phyloP scores from a whole-genome alignment of 306 rosid genomes.

The Comarum palustre region DNA sequence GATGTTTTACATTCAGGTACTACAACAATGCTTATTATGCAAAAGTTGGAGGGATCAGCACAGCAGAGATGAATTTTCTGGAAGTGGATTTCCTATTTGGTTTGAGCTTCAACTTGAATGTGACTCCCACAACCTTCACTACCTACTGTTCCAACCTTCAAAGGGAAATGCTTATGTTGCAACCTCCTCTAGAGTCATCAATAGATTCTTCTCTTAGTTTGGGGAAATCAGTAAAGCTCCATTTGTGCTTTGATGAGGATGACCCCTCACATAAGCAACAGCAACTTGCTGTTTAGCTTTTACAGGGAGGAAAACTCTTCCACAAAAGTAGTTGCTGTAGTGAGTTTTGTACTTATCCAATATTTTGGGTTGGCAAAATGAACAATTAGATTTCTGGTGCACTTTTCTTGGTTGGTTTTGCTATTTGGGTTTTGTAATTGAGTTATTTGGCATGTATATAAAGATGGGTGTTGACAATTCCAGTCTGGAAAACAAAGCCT shows the following conservation, averaged over 20 bases:
- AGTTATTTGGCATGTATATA: slow-evolving; percentile 25
- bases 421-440: slow-evolving; percentile 10
- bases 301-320: background rate
- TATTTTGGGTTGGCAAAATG: slow-evolving; percentile 23
- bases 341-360: slow-evolving; percentile 24
- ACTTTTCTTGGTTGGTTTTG: too few relatives aligned
- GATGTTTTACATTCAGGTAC: slow-evolving; percentile 47
- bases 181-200: slow-evolving; percentile 52
- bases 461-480: slow-evolving; percentile 40
- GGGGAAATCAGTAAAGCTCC: slow-evolving; percentile 49
- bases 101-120: slow-evolving; percentile 76
- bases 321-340: slow-evolving; percentile 31
- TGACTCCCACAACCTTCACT: slow-evolving; percentile 72
- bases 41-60: slow-evolving; percentile 95
- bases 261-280: slow-evolving; percentile 67
- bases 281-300: slow-evolving; percentile 67
- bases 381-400: slow-evolving; percentile 21
- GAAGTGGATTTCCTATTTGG: slow-evolving; percentile 92
- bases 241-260: slow-evolving; percentile 68
- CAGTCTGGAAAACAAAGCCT: slow-evolving; percentile 38
- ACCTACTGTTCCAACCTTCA: slow-evolving; percentile 66
- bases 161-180: slow-evolving; percentile 64
- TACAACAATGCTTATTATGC: slow-evolving; percentile 97
- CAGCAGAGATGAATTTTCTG: slow-evolving; percentile 83
- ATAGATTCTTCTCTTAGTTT: slow-evolving; percentile 50